phyloP scores from a whole-genome alignment of 2,329 filamentous ascomycete species.

The Tolypocladium ophioglossoides region DNA sequence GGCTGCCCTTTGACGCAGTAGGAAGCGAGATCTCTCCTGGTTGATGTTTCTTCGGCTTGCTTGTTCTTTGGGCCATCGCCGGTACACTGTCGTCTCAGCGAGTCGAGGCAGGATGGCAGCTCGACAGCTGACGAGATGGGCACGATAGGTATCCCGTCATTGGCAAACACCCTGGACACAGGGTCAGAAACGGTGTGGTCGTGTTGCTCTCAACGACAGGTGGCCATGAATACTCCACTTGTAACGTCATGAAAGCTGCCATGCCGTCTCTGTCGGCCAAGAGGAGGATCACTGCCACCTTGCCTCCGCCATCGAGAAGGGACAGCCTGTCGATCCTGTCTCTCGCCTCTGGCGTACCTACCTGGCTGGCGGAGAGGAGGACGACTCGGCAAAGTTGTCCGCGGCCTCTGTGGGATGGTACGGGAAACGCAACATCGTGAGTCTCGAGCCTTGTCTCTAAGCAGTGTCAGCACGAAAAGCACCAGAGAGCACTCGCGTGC shows the following conservation, averaged over 20 bases:
- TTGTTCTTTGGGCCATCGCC: background rate
- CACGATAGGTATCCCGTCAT: constrained; percentile 27
- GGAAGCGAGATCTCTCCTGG: constrained; percentile 7
- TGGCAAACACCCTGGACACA: constrained; percentile 19
- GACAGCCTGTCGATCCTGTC: constrained; percentile 29
- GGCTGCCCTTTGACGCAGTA: constrained; percentile 16
- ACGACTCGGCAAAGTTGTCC: constrained; percentile 22
- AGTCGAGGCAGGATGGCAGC: constrained; percentile 26
- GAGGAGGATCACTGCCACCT: constrained; percentile 34
- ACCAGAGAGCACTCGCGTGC: background rate
- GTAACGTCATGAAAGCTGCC: constrained; percentile 28
- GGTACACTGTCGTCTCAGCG: constrained; percentile 20
- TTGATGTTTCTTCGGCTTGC: background rate
- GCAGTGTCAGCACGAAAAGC: constrained; percentile 3
- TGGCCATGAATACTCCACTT: constrained; percentile 27
- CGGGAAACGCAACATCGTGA: constrained; percentile 34
- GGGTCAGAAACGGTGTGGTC: background rate
- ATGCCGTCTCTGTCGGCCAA: constrained; percentile 21
- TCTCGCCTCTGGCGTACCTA: constrained; percentile 15
- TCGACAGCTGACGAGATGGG: constrained; percentile 26
- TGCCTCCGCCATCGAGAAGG: constrained; percentile 26
- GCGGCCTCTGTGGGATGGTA: constrained; percentile 8
- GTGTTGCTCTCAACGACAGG: background rate
- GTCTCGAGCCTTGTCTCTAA: constrained; percentile 29
- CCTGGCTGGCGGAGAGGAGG: constrained; percentile 28